Percentiles rank a stretch among this genome's conserved stretches.
These are phyloP conservation scores for Areca catechu DNA, from an alignment of 176 grass and related monocot genomes.

Conservation along the genomic window DNA sequence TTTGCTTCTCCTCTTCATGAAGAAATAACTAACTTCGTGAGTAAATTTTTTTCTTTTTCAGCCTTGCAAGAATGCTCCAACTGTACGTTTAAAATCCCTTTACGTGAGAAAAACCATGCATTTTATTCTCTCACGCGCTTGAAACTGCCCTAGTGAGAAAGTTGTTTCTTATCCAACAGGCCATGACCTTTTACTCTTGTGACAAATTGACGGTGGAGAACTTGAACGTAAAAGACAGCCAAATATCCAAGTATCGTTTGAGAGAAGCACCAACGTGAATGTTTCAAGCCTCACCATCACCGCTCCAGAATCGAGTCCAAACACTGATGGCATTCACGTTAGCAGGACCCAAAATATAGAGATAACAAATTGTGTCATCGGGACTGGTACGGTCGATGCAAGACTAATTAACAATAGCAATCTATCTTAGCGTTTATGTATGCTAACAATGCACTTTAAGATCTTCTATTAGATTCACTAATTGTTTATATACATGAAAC, in stretches of 20 bases:
- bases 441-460: background rate
- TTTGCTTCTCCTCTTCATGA: background rate
- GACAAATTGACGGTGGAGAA: constrained; percentile 36
- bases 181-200: constrained; percentile 45
- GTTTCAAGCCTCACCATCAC: constrained; percentile 13
- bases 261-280: constrained; percentile 21
- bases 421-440: background rate
- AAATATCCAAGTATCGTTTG: constrained; percentile 34
- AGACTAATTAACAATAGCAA: no score
- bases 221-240: constrained; percentile 26
- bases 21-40: constrained; percentile 1
- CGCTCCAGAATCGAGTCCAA: constrained; percentile 30
- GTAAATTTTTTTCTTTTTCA: constrained; percentile 3
- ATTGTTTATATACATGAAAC: no score
- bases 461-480: no score
- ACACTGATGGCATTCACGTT: constrained; percentile 46
- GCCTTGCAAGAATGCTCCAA: constrained; percentile 65
- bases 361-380: constrained; percentile 30
- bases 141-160: no score
- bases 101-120: no score
- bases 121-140: no score
- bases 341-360: constrained; percentile 17
- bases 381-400: constrained; percentile 18
- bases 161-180: constrained; percentile 14
- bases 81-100: constrained; percentile 16